Conservation (phyloP, 2,329 filamentous ascomycete genomes). For the Diaporthe velutina region DNA sequence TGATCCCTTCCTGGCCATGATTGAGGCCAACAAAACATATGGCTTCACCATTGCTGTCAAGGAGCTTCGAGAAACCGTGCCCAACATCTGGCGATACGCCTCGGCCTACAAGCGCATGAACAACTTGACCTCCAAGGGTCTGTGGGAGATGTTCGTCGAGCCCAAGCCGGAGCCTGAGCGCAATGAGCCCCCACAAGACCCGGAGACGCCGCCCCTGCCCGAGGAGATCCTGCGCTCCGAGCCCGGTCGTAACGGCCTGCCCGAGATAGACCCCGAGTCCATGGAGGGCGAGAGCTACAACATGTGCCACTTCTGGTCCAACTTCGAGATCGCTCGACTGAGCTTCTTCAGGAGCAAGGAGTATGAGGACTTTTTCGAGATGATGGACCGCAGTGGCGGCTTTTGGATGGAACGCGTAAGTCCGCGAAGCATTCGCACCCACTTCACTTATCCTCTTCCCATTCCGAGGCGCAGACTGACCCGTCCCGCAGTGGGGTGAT, state of each 20-base stretch:
- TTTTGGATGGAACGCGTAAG: conserved; percentile 98
- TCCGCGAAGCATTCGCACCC: conserved; percentile 19
- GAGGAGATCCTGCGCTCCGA: conserved; percentile 86
- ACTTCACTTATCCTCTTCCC: conserved; percentile 23
- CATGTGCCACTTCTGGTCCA: conserved; percentile 99
- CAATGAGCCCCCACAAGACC: conserved; percentile 69
- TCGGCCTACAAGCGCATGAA: conserved; percentile 95
- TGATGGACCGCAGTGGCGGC: conserved; percentile 98
- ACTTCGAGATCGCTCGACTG: conserved; percentile 96
- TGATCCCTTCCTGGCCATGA: conserved; percentile 97
- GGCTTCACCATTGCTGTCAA: conserved; percentile 99
- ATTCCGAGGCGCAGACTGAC: conserved; percentile 49
- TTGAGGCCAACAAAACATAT: conserved; percentile 94
- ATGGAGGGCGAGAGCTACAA: conserved; percentile 99
- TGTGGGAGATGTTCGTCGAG: conserved; percentile 99
- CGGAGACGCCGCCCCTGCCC: conserved; percentile 77
- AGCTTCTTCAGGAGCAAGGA: conserved; percentile 98
- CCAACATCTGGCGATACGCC: conserved; percentile 99
- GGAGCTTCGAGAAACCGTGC: conserved; percentile 96
- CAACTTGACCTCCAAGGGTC: conserved; percentile 88
- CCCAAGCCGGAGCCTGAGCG: conserved; percentile 72
- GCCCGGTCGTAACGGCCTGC: conserved; percentile 76
- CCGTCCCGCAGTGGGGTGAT: conserved; percentile 86
- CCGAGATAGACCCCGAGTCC: conserved; percentile 87
- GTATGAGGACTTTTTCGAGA: conserved; percentile 97